These are phyloP conservation scores for Cordyceps cicadae DNA, from an alignment of 2,329 filamentous ascomycete species.

Conservation along the genomic window DNA sequence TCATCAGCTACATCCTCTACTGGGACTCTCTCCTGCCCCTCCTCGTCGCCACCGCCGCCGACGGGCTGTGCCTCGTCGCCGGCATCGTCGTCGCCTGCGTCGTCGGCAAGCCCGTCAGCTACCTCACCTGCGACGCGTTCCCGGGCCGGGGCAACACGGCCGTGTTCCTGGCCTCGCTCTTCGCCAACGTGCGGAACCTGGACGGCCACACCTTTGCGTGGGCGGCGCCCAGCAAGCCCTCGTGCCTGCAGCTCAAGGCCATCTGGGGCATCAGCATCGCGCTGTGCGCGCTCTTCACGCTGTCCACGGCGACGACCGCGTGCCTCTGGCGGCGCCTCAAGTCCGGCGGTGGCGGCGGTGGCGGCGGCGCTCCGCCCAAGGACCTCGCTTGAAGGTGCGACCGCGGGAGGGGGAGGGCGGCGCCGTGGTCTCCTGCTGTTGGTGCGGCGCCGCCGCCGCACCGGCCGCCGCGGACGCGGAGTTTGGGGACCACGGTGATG, in stretches of 20 bases:
- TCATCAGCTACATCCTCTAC: constrained; percentile 75
- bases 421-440: neutral
- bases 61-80: constrained; percentile 64
- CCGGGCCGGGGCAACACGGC: constrained; percentile 32
- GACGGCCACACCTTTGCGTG: constrained; percentile 32
- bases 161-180: constrained; percentile 36
- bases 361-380: constrained; percentile 27
- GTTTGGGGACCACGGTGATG: constrained; percentile 32
- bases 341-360: constrained; percentile 17
- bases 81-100: constrained; percentile 69
- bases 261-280: constrained; percentile 81
- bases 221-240: constrained; percentile 45
- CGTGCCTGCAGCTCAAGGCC: constrained; percentile 78
- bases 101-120: constrained; percentile 72
- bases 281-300: constrained; percentile 62
- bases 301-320: constrained; percentile 49
- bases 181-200: constrained; percentile 31
- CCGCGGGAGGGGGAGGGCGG: constrained; percentile 24
- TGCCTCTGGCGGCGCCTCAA: constrained; percentile 57
- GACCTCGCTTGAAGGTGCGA: constrained; percentile 44
- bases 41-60: constrained; percentile 57
- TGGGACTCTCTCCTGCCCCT: constrained; percentile 68
- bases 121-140: constrained; percentile 59
- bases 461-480: constrained; percentile 19
- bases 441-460: neutral